A percentile compares a stretch with the other conserved stretches of the same genome.
Conservation (phyloP, 2,329 filamentous ascomycete genomes). For the Neonectria ditissima region DNA sequence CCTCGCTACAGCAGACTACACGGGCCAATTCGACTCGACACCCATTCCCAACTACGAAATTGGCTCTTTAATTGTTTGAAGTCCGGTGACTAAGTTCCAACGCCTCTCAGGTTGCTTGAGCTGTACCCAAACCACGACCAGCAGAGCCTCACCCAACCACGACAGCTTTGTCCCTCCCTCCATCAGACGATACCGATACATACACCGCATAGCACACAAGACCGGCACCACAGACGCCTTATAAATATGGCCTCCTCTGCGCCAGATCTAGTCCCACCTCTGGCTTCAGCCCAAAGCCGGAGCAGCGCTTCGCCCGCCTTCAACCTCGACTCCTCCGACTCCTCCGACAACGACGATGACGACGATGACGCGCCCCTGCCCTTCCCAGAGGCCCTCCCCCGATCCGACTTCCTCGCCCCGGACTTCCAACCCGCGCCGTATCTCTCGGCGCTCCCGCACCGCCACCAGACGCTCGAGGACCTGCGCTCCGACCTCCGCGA, state of each 20-base stretch:
- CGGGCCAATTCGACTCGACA: neutral
- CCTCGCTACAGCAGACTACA: neutral
- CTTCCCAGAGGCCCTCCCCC: conserved; percentile 86
- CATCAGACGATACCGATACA: neutral
- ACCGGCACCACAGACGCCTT: neutral
- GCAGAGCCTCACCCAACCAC: neutral
- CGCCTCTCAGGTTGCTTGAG: neutral
- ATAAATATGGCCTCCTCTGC: conserved; percentile 33
- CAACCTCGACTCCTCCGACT: conserved; percentile 57
- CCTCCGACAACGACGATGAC: conserved; percentile 64
- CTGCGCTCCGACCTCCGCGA: conserved; percentile 87
- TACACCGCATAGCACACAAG: neutral
- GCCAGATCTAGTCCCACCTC: conserved; percentile 44
- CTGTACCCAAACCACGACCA: neutral
- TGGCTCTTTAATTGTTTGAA: neutral
- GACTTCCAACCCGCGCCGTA: conserved; percentile 85
- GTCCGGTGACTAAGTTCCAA: neutral
- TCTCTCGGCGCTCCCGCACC: conserved; percentile 81
- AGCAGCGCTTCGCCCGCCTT: conserved; percentile 50
- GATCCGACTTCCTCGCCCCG: conserved; percentile 82
- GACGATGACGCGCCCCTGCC: conserved; percentile 81
- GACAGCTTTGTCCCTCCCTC: neutral
- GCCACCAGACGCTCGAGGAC: conserved; percentile 96
- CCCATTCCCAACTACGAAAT: neutral
- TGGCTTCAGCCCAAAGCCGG: conserved; percentile 44